Base-by-base conservation (phyloP, 257 asterid species). In the Fraxinus americana region DNA sequence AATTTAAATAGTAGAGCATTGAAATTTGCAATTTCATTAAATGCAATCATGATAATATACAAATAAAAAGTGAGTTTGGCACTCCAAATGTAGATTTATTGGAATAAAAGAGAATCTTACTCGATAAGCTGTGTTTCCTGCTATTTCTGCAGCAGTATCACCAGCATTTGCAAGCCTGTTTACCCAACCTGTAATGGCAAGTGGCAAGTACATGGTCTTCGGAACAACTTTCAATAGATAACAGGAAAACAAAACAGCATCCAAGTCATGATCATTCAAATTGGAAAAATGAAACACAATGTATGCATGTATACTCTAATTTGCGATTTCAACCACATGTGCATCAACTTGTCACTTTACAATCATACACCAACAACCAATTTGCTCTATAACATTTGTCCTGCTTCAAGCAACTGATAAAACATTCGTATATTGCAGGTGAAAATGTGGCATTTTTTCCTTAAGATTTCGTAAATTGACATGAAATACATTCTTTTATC, bases 111-210 rank as follows among this genome's bases (percentile, higher is more conserved):
- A 71, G 38, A 71, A 70, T 72, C 92, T 82, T 88, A 94, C 98
- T 88, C 91, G 86, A 63, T 82, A 76, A 59, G 99, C 98, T n/a
- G 97, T 92, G 87, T 77, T 91, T 84, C 87, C 99, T 70, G 98
- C 99, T 82, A 95, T 88, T 88, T 95, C 98, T 27, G 82, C 91
- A 35, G 99, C 99, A 61, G 99, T 82, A 76, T 94, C 97, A 70
- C 99, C 99, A 75, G 98, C 98, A 84, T 95, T 71, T 3, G 99
- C 99, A 84, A 95, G 91, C 83, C 97, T 91, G 92, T 95, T 95
- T 68, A 95, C 94, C 98, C 99, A 95, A 73, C 99, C 98, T 95
- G 92, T 76, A 43, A 77, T 50, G 45, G 39, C 75, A 79, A 52
- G 57, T 67, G 43, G 77, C 75, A 38, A 81, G 80, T 63, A 71